phyloP scores from a whole-genome alignment of 2,329 filamentous ascomycete genomes.

The Gaeumannomyces tritici region DNA sequence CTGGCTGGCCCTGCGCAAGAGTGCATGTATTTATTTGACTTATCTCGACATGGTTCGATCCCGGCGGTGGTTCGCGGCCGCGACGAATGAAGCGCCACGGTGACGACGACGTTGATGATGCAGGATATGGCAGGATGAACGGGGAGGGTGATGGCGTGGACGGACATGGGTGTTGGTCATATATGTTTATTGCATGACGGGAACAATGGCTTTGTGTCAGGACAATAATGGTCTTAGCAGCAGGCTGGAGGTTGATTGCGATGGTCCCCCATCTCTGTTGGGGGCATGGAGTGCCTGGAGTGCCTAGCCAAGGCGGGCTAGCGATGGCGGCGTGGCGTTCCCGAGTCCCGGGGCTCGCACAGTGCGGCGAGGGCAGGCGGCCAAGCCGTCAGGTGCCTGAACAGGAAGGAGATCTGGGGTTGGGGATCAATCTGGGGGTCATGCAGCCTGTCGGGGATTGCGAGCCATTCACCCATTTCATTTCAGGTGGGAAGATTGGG shows the following conservation, averaged over 20 bases:
- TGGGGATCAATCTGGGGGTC: too few relatives aligned
- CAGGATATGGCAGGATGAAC: too few relatives aligned
- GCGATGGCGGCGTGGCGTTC: neutral
- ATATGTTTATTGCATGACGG: neutral
- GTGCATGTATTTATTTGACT: neutral
- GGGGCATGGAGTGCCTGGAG: too few relatives aligned
- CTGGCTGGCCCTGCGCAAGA: neutral
- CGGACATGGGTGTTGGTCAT: neutral
- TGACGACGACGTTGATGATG: constrained; percentile 4
- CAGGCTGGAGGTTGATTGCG: neutral
- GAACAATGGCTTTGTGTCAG: neutral
- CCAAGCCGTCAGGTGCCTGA: too few relatives aligned
- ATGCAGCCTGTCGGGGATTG: neutral
- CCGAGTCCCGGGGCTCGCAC: neutral
- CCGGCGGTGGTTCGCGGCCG: neutral
- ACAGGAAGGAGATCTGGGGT: too few relatives aligned
- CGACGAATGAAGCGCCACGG: neutral
- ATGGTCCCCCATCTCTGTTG: neutral
- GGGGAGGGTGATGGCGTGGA: too few relatives aligned
- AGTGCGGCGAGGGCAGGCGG: neutral
- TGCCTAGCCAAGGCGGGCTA: too few relatives aligned
- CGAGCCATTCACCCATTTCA: too few relatives aligned
- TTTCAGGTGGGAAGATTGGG: neutral
- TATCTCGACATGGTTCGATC: neutral
- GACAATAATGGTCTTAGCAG: neutral